Conservation (phyloP, 176 grass and related monocot species). For the Tuctoria greenei region DNA sequence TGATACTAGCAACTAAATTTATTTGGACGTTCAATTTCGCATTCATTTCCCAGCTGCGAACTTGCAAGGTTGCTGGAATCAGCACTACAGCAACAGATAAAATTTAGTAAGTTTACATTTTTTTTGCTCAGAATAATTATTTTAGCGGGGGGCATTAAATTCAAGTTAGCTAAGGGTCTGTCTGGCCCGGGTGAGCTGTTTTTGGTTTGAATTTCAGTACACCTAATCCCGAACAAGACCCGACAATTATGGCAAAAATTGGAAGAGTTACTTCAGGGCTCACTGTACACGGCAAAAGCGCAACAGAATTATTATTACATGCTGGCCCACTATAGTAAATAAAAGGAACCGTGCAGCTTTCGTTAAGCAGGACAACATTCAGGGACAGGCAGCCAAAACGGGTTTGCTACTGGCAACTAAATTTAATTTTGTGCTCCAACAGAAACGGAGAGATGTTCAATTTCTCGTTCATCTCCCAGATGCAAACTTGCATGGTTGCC, state of each 20-base stretch:
- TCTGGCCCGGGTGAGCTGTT: background rate
- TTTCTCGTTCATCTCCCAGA: background rate
- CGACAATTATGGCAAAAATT: background rate
- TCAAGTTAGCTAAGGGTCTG: background rate
- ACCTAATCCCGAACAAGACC: background rate
- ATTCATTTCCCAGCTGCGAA: background rate
- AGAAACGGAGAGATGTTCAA: background rate
- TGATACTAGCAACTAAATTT: background rate
- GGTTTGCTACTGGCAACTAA: background rate
- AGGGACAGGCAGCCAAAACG: background rate
- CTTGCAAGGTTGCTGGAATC: background rate
- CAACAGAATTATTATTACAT: conserved; percentile 1
- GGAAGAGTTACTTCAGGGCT: background rate
- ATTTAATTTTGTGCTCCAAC: background rate
- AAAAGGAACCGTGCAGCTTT: background rate
- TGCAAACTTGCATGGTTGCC: background rate
- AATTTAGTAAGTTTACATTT: no score
- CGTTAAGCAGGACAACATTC: background rate
- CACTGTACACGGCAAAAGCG: background rate
- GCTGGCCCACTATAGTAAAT: conserved; percentile 1
- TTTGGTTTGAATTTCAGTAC: conserved; percentile 16
- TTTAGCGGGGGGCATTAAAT: background rate
- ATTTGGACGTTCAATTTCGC: background rate
- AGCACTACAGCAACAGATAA: background rate
- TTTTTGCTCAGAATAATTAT: background rate